These are phyloP conservation scores for Euclidium syriacum DNA, from an alignment of 345 rosid species.

Conservation along the genomic window DNA sequence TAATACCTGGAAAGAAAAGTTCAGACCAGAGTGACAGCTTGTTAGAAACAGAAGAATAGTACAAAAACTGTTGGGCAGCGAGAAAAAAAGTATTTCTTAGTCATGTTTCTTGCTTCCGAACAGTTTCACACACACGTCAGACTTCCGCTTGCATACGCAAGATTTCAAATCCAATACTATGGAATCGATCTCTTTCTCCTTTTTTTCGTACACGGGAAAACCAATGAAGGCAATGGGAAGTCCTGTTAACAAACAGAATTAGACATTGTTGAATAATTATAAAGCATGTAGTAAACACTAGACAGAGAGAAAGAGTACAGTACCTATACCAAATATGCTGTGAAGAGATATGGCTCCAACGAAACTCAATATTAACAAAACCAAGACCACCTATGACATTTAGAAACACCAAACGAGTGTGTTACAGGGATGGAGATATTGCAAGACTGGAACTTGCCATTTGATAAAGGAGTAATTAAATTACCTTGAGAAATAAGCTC, in stretches of 20 bases:
- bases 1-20: neutral
- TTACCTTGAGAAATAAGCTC: slow-evolving; percentile 73
- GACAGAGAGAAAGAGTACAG: slow-evolving; percentile 12
- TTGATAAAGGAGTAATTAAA: slow-evolving; percentile 10
- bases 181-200: slow-evolving; percentile 63
- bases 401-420: slow-evolving; percentile 10
- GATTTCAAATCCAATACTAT: slow-evolving; percentile 39
- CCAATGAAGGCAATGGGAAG: slow-evolving; percentile 52
- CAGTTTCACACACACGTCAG: slow-evolving; percentile 40
- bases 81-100: slow-evolving; percentile 17
- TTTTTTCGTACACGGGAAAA: slow-evolving; percentile 54
- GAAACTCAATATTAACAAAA: slow-evolving; percentile 49
- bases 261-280: neutral
- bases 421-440: slow-evolving; percentile 4
- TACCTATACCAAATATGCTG: slow-evolving; percentile 61
- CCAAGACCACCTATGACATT: slow-evolving; percentile 52
- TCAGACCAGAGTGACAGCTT: slow-evolving; percentile 4
- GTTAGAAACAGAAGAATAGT: slow-evolving; percentile 2
- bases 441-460: neutral
- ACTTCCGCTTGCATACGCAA: slow-evolving; percentile 39
- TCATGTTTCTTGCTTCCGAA: slow-evolving; percentile 41
- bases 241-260: slow-evolving; percentile 39
- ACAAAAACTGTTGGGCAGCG: neutral
- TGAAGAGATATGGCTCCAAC: slow-evolving; percentile 58
- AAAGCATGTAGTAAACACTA: neutral